Base-by-base conservation (phyloP, 2,329 filamentous ascomycete genomes). In the Colletotrichum chrysophilum region DNA sequence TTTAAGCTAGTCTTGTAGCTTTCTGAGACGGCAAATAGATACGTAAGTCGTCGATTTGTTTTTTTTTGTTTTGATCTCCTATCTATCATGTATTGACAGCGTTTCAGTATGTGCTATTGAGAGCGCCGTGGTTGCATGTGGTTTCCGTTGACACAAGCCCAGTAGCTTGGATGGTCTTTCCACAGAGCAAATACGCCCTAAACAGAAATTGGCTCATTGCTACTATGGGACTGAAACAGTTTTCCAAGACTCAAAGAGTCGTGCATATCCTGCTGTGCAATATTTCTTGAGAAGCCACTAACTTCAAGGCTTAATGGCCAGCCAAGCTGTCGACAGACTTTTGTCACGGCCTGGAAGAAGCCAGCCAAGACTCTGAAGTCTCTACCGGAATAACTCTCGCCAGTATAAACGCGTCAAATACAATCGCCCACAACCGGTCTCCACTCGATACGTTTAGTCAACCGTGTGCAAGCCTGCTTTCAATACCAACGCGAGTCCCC, bases 281-380 rank as follows among this genome's bases (percentile, higher is more conserved):
- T 21, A 21, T 21, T 4, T 7, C 10, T 21, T 13, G n/a, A 21
- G 12, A 52, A 4, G 5, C 7, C 43, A 21, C 43, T 21, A 7
- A 12, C n/a, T 21, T 12, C 43, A 6, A 52, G 43, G n/a, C 43
- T 13, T 21, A 13, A 6, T 52, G n/a, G n/a, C 43, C 0, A 52
- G 43, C 10, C 10, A 52, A 52, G 43, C 12, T 0, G n/a, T 2
- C n/a, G 10, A 0, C n/a, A 52, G 5, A 3, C 18, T 43, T 18
- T 7, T 10, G 7, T n/a, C 18, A 12, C 18, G 38, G 9, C 38
- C 18, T 43, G 18, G 8, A 18, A 52, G n/a, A 21, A 21, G 43
- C n/a, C 10, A 48, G 43, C 43, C 6, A 52, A 52, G 43, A 13
- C 9, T 21, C 10, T 4, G n/a, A n/a, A 21, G 2, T 13, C n/a